A percentile compares a stretch with the other conserved stretches of the same genome.
phyloP scores from a whole-genome alignment of 805 yeast genomes.

The Komagataella phaffii region DNA sequence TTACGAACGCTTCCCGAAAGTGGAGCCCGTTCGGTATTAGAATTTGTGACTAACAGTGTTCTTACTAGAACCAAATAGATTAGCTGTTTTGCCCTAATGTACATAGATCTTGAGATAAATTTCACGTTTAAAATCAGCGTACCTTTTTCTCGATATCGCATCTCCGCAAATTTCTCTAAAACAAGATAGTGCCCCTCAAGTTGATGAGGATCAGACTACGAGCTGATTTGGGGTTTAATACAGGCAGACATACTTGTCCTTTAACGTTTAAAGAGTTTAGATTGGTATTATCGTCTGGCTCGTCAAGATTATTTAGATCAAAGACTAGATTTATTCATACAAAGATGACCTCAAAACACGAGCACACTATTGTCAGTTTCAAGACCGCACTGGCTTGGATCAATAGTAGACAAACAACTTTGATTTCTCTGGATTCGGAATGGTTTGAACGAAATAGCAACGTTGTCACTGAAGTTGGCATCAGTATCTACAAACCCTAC shows the following conservation, averaged over 20 bases:
- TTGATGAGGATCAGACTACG: not conserved
- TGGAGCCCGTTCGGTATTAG: slow-evolving; percentile 80
- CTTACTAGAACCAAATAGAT: slow-evolving; percentile 50
- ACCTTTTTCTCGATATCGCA: slow-evolving; percentile 1
- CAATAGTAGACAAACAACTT: slow-evolving; percentile 7
- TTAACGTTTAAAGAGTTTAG: not conserved
- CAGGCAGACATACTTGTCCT: not conserved
- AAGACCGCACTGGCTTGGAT: slow-evolving; percentile 13
- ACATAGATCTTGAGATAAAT: not conserved
- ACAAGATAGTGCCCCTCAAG: not conserved
- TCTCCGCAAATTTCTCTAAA: slow-evolving; percentile 1
- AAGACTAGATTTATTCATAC: not conserved
- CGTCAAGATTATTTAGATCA: not conserved
- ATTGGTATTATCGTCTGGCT: not conserved
- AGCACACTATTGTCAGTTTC: not conserved
- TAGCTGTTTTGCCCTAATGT: not conserved
- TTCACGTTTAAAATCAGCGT: not conserved
- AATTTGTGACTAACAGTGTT: slow-evolving; percentile 69
- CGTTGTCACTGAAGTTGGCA: slow-evolving; percentile 15
- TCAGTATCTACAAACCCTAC: slow-evolving; percentile 15
- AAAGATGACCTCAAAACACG: not conserved
- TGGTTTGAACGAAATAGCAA: slow-evolving; percentile 7
- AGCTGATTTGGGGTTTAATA: not conserved
- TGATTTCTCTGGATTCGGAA: slow-evolving; percentile 17
- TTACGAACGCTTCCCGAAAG: slow-evolving; percentile 72